phyloP scores from a whole-genome alignment of 2,329 filamentous ascomycete species.

The Xylariaceae sp. region DNA sequence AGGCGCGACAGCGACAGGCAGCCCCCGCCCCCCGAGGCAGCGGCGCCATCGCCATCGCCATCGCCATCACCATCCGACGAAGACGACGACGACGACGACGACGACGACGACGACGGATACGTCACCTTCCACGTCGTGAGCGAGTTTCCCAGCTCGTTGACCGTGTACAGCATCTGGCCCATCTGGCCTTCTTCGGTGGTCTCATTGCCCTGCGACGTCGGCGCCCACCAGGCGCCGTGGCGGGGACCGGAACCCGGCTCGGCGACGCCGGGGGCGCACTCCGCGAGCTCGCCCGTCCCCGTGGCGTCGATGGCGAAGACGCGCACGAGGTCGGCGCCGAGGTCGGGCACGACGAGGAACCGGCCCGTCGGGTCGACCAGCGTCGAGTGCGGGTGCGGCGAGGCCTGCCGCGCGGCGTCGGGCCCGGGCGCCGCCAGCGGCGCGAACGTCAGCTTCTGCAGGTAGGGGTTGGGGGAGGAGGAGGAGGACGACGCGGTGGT shows the following conservation, averaged over 20 bases:
- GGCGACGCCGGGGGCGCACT: slow-evolving; percentile 34
- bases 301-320: slow-evolving; percentile 41
- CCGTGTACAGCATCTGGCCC: slow-evolving; percentile 28
- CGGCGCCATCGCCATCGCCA: no score
- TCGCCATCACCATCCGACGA: no score
- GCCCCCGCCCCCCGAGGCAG: no score
- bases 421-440: slow-evolving; percentile 35
- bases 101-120: slow-evolving; percentile 37
- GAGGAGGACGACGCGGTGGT: no score
- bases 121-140: slow-evolving; percentile 41
- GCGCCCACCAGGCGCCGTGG: slow-evolving; percentile 44
- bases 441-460: slow-evolving; percentile 33
- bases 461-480: no score
- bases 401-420: slow-evolving; percentile 44
- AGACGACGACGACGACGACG: no score
- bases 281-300: slow-evolving; percentile 37
- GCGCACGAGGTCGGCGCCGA: slow-evolving; percentile 47
- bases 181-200: slow-evolving; percentile 18
- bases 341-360: slow-evolving; percentile 43
- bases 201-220: no score
- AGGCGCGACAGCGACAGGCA: slow-evolving; percentile 40
- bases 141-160: slow-evolving; percentile 43
- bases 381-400: slow-evolving; percentile 46
- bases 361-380: slow-evolving; percentile 40
- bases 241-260: slow-evolving; percentile 43